Percentiles rank a stretch among this genome's conserved stretches.
Conservation (phyloP, 805 yeast genomes). For the Barnettozyma sp. region DNA sequence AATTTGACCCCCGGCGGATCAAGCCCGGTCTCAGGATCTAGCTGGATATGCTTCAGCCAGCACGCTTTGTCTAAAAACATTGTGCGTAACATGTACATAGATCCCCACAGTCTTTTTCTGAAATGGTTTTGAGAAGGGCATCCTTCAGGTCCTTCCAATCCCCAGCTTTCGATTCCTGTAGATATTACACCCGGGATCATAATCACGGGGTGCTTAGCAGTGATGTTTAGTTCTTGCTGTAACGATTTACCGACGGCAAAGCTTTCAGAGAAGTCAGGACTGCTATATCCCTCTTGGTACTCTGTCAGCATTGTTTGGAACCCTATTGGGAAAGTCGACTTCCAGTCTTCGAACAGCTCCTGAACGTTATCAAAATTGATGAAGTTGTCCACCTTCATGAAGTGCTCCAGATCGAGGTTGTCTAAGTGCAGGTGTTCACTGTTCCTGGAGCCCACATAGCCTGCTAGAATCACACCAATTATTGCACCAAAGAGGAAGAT, state of each 20-base stretch:
- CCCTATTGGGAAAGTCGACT: constrained; percentile 52
- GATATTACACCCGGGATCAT: constrained; percentile 96
- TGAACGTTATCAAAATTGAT: constrained; percentile 41
- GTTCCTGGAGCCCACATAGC: constrained; percentile 47
- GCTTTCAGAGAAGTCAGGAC: constrained; percentile 59
- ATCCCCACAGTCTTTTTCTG: constrained; percentile 93
- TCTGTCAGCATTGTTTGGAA: constrained; percentile 47
- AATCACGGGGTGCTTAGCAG: constrained; percentile 69
- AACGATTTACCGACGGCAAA: constrained; percentile 81
- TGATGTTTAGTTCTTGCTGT: constrained; percentile 41
- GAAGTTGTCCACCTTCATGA: constrained; percentile 17
- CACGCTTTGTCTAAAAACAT: constrained; percentile 90
- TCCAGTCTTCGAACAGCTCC: constrained; percentile 65
- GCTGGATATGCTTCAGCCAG: constrained; percentile 87
- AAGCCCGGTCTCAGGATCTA: constrained; percentile 85
- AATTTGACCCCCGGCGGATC: constrained; percentile 81
- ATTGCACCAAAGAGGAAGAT: constrained; percentile 66
- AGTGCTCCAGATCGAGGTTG: constrained; percentile 17
- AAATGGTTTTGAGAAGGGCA: constrained; percentile 84
- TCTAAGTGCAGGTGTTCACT: constrained; percentile 32
- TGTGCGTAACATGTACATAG: constrained; percentile 87
- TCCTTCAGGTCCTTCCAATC: constrained; percentile 61
- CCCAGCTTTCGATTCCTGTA: constrained; percentile 94
- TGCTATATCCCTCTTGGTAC: constrained; percentile 24
- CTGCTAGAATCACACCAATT: constrained; percentile 59